These are phyloP conservation scores for Incumbomyces lentus DNA, from an alignment of 2,329 filamentous ascomycete species.

Conservation along the genomic window DNA sequence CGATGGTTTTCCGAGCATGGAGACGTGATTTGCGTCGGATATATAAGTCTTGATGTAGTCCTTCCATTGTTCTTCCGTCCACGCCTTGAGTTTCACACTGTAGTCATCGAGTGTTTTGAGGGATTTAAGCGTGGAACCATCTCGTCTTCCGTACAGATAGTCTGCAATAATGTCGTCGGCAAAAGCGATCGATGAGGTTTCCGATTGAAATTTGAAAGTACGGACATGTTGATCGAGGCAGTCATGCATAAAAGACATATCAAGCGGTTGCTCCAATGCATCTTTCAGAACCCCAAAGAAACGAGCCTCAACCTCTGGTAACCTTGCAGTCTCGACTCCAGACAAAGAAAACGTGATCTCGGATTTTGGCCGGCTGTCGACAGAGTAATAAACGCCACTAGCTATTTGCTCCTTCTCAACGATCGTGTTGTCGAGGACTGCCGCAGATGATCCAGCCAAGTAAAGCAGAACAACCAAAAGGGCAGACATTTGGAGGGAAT, in stretches of 20 bases:
- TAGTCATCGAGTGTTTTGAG: slow-evolving; percentile 45
- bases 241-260: slow-evolving; percentile 83
- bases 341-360: slow-evolving; percentile 79
- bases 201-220: slow-evolving; percentile 72
- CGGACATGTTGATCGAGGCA: slow-evolving; percentile 74
- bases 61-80: slow-evolving; percentile 78
- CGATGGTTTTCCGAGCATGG: slow-evolving; percentile 80
- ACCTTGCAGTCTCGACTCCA: slow-evolving; percentile 75
- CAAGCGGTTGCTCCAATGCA: slow-evolving; percentile 66
- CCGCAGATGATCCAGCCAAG: slow-evolving; percentile 84
- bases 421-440: slow-evolving; percentile 78
- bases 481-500: slow-evolving; percentile 58
- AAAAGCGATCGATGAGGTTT: slow-evolving; percentile 71
- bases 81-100: slow-evolving; percentile 57
- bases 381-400: slow-evolving; percentile 71
- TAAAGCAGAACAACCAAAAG: slow-evolving; percentile 74
- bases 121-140: slow-evolving; percentile 64
- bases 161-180: slow-evolving; percentile 80
- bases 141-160: slow-evolving; percentile 77
- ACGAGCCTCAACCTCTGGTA: slow-evolving; percentile 72
- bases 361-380: slow-evolving; percentile 68
- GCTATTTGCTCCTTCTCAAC: slow-evolving; percentile 90
- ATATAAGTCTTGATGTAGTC: slow-evolving; percentile 75
- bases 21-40: slow-evolving; percentile 73
- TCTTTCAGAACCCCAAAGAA: slow-evolving; percentile 76